These are phyloP conservation scores for Salvia sclarea DNA, from an alignment of 305 asterid genomes.

Conservation along the genomic window DNA sequence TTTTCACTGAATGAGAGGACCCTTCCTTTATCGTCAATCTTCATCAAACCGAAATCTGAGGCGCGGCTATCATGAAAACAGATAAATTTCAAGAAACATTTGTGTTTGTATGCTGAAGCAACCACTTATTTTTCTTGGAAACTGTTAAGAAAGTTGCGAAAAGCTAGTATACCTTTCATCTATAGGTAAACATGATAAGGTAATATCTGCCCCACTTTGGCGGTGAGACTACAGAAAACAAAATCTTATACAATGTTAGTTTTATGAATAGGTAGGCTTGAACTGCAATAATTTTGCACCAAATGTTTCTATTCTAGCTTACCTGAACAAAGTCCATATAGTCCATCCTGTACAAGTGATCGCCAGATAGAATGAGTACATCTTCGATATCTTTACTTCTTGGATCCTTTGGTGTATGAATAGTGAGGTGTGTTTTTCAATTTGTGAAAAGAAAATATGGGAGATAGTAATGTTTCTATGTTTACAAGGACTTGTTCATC, in stretches of 20 bases:
- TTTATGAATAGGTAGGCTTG: slow-evolving; percentile 10
- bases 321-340: slow-evolving; percentile 96
- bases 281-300: neutral
- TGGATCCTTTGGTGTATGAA: slow-evolving; percentile 59
- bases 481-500: neutral
- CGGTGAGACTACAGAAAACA: slow-evolving; percentile 70
- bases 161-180: slow-evolving; percentile 62
- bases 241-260: slow-evolving; percentile 18
- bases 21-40: slow-evolving; percentile 79
- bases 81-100: slow-evolving; percentile 22
- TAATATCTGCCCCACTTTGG: slow-evolving; percentile 95
- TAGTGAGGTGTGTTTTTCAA: no score
- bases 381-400: slow-evolving; percentile 93
- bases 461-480: neutral
- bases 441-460: neutral
- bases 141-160: neutral
- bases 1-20: slow-evolving; percentile 84
- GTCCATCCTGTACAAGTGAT: slow-evolving; percentile 97
- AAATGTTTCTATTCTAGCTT: slow-evolving; percentile 12
- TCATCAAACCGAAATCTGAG: slow-evolving; percentile 98
- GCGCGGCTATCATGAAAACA: slow-evolving; percentile 80
- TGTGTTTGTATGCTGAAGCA: slow-evolving; percentile 10
- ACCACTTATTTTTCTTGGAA: neutral
- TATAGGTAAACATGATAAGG: slow-evolving; percentile 75
- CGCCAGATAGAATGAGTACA: slow-evolving; percentile 93